phyloP scores from a whole-genome alignment of 2,329 filamentous ascomycete species.

The Sclerotinia nivalis region DNA sequence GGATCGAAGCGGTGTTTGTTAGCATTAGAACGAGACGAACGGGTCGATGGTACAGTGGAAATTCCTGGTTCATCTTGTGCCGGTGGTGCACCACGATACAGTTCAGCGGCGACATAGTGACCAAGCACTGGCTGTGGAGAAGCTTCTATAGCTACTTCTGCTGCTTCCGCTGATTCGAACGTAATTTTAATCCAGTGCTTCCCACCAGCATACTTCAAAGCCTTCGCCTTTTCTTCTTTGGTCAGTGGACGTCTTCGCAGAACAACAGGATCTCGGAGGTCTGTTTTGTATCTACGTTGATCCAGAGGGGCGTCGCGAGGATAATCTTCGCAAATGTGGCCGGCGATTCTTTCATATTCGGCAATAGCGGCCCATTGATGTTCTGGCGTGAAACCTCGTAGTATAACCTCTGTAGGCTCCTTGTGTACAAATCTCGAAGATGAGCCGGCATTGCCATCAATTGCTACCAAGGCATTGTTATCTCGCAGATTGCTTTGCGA shows the following conservation, averaged over 20 bases:
- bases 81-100: constrained; percentile 65
- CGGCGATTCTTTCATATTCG: constrained; percentile 84
- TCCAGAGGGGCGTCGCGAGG: constrained; percentile 76
- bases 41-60: constrained; percentile 17
- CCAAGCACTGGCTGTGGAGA: constrained; percentile 73
- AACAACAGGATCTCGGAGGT: constrained; percentile 71
- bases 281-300: constrained; percentile 69
- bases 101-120: constrained; percentile 69
- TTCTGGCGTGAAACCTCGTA: constrained; percentile 74
- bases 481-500: constrained; percentile 42
- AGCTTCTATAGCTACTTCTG: constrained; percentile 66
- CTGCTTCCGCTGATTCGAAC: constrained; percentile 72
- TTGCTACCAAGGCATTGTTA: constrained; percentile 40
- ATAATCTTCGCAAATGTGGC: constrained; percentile 90
- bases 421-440: constrained; percentile 43
- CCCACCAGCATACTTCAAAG: constrained; percentile 79
- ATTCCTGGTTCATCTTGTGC: constrained; percentile 55
- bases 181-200: constrained; percentile 91
- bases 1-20: constrained; percentile 26
- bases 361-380: constrained; percentile 84
- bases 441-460: constrained; percentile 35
- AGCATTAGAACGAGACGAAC: constrained; percentile 23
- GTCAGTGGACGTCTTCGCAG: constrained; percentile 66
- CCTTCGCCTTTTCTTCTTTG: constrained; percentile 71
- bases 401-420: constrained; percentile 74